Conservation (phyloP, 306 rosid genomes). For the Acacia crassicarpa region DNA sequence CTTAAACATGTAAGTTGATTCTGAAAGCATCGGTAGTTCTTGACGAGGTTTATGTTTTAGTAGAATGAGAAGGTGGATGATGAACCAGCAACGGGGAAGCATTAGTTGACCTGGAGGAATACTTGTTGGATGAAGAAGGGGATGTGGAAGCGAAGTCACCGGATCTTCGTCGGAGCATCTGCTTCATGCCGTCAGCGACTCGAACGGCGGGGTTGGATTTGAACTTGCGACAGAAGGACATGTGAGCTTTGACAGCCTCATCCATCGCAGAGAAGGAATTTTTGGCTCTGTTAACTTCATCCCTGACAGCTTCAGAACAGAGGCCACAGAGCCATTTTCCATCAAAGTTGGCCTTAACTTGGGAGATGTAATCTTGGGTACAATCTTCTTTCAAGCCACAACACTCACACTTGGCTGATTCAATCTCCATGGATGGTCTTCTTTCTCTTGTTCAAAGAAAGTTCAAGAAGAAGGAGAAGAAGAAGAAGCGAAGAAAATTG, state of each 20-base stretch:
- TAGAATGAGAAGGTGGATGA: slow-evolving; percentile 54
- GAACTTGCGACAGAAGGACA: slow-evolving; percentile 82
- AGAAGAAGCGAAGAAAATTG: neutral
- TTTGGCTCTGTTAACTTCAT: slow-evolving; percentile 65
- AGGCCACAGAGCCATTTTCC: slow-evolving; percentile 95
- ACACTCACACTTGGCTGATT: slow-evolving; percentile 81
- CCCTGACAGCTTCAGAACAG: slow-evolving; percentile 92
- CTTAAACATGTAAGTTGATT: neutral
- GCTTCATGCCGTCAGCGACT: slow-evolving; percentile 91
- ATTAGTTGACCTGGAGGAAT: slow-evolving; percentile 45
- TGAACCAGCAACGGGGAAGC: slow-evolving; percentile 63
- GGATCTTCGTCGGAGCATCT: slow-evolving; percentile 81
- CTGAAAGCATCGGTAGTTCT: neutral
- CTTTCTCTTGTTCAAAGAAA: neutral
- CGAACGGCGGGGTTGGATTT: slow-evolving; percentile 74
- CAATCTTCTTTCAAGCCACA: slow-evolving; percentile 93
- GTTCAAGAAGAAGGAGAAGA: neutral
- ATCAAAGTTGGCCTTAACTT: slow-evolving; percentile 71
- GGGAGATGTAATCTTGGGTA: slow-evolving; percentile 68
- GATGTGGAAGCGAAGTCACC: slow-evolving; percentile 51
- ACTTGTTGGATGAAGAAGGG: slow-evolving; percentile 44
- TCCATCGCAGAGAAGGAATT: slow-evolving; percentile 46
- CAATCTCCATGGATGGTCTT: slow-evolving; percentile 56
- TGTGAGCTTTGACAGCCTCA: slow-evolving; percentile 91
- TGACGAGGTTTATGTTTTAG: slow-evolving; percentile 13